Conservation (phyloP, 2,329 filamentous ascomycete species). For the Beauveria asiatica region DNA sequence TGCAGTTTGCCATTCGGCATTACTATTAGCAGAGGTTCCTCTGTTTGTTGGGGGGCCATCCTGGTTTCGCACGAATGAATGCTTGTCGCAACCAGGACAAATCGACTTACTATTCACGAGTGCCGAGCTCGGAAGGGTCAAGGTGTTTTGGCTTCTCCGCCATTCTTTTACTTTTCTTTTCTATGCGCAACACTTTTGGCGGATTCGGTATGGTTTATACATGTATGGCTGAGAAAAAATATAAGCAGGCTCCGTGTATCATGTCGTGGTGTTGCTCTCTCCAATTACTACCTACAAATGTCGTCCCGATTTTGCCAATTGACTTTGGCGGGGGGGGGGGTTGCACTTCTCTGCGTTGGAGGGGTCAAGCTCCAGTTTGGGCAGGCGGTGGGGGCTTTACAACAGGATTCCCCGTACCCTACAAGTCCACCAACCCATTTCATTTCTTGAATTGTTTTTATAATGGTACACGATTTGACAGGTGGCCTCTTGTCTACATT, state of each 20-base stretch:
- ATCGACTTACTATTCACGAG: conserved; percentile 72
- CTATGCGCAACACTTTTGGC: neutral
- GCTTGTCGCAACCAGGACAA: neutral
- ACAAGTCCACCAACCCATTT: neutral
- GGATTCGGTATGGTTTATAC: too few relatives aligned
- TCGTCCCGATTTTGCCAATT: neutral
- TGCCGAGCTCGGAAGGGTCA: conserved; percentile 71
- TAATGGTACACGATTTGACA: too few relatives aligned
- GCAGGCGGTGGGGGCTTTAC: conserved; percentile 1
- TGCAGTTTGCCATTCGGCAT: conserved; percentile 23
- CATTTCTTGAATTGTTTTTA: too few relatives aligned
- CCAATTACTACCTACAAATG: too few relatives aligned
- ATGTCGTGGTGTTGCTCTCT: neutral
- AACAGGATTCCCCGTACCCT: neutral
- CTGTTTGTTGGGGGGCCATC: neutral
- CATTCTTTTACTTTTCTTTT: neutral
- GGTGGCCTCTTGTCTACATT: too few relatives aligned
- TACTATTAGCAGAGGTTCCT: too few relatives aligned
- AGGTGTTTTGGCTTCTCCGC: conserved; percentile 50
- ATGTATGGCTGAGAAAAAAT: too few relatives aligned
- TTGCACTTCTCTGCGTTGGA: neutral
- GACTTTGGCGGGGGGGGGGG: neutral
- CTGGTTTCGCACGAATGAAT: neutral
- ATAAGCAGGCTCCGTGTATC: neutral
- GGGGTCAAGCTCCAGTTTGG: neutral